Conservation (phyloP, 441 rosid genomes). For the Erodium texanum region DNA sequence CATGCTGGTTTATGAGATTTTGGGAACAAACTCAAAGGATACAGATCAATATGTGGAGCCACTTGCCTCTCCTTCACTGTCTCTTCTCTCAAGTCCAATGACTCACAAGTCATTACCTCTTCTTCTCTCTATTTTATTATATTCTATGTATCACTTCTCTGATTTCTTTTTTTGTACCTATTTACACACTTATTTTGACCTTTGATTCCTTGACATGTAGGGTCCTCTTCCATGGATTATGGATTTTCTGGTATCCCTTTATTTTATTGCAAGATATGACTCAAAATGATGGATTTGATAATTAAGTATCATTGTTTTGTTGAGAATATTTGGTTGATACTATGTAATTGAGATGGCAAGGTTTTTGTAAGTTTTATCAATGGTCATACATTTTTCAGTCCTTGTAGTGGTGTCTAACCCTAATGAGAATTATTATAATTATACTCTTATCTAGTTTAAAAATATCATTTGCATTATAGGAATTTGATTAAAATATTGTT, state of each 20-base stretch:
- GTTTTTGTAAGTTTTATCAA: neutral
- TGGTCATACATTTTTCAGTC: no score
- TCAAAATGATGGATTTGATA: no score
- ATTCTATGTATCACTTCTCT: neutral
- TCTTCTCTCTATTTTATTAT: neutral
- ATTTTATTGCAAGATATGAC: neutral
- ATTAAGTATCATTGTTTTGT: neutral
- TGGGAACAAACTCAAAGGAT: slow-evolving; percentile 1
- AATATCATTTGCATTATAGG: no score
- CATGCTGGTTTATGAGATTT: slow-evolving; percentile 6
- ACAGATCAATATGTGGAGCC: slow-evolving; percentile 2
- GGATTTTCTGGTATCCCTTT: neutral
- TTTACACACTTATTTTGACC: slow-evolving; percentile 1
- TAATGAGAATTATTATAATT: neutral
- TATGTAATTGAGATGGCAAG: neutral
- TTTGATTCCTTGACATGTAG: slow-evolving; percentile 8
- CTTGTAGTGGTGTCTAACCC: neutral
- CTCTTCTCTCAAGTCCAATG: slow-evolving; percentile 2
- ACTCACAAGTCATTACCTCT: slow-evolving; percentile 1
- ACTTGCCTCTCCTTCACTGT: neutral
- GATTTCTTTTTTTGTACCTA: neutral
- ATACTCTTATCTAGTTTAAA: no score
- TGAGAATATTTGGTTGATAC: neutral
- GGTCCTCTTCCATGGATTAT: slow-evolving; percentile 1
- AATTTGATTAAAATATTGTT: no score